These are phyloP conservation scores for Megacollybia marginata DNA, from an alignment of 768 basidiomycete species.

Conservation along the genomic window DNA sequence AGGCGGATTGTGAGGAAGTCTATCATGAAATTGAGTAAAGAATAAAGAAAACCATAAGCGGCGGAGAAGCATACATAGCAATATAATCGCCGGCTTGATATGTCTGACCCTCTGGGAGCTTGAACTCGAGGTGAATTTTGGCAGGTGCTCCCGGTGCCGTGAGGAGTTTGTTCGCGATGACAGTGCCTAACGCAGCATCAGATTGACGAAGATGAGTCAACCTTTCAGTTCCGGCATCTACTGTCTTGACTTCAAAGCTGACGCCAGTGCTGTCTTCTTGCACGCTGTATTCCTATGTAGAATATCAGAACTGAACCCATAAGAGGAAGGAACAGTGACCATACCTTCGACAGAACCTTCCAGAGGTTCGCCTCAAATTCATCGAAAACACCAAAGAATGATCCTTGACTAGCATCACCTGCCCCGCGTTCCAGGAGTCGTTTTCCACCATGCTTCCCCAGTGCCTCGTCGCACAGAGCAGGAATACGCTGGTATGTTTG, in stretches of 20 bases:
- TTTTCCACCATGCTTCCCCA: slow-evolving; percentile 26
- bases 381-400: slow-evolving; percentile 39
- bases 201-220: slow-evolving; percentile 27
- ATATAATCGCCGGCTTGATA: slow-evolving; percentile 42
- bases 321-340: neutral
- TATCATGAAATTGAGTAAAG: slow-evolving; percentile 3
- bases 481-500: slow-evolving; percentile 41
- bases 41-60: neutral
- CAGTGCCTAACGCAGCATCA: slow-evolving; percentile 29
- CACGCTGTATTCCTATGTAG: neutral
- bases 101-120: slow-evolving; percentile 28
- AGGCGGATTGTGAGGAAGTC: slow-evolving; percentile 32
- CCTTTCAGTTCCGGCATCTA: slow-evolving; percentile 24
- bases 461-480: slow-evolving; percentile 26
- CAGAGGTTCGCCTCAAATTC: slow-evolving; percentile 33
- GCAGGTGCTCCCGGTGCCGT: slow-evolving; percentile 29
- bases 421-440: slow-evolving; percentile 28
- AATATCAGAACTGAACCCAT: neutral
- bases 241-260: slow-evolving; percentile 21
- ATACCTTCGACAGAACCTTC: slow-evolving; percentile 25
- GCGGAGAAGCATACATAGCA: slow-evolving; percentile 24
- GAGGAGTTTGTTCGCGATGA: slow-evolving; percentile 30
- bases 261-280: neutral
- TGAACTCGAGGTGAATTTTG: slow-evolving; percentile 37
- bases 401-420: slow-evolving; percentile 33